Evolutionary conservation across 1,284 basidiomycete genomes (phyloP), one percentile per base, ranked within the genome.

Genomic region (Melampsora americana): DNA sequence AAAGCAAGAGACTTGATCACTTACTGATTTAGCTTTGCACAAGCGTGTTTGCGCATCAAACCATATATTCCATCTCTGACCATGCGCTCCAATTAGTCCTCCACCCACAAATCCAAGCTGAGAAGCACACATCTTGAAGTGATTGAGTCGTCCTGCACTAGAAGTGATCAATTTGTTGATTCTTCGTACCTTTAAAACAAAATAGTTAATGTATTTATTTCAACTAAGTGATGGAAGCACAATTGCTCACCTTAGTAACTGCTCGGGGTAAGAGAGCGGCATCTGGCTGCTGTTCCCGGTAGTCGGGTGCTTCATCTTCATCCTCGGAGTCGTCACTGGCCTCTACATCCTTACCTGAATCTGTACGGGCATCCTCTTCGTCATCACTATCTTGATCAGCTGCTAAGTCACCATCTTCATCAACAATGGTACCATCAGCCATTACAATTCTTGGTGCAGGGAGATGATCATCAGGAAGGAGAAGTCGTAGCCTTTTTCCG

Each of bases 61-160:
- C 46, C 46, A 16, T 35, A 66, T n/a, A 44, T 66, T 66, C 64
- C 64, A 66, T 66, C 64, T 35, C 16, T 39, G 35, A 30, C 64
- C 64, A 66, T 66, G 44, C 64, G 32, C 64, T 66, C 16, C 26
- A 66, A 66, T 66, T 30, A 66, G 64, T 18, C 32, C 12, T 9
- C 23, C 39, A 14, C 39, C 64, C 35, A 23, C 26, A 5, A 66
- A 42, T 16, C 46, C 46, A 5, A 66, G 64, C 46, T 39, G 39
- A 35, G 39, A 2, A 20, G 64, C 64, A 42, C 39, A 20, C 4
- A 14, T 12, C n/a, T 66, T 39, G 46, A 66, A 66, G 64, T 66
- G 39, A 42, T 42, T 44, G 39, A 35, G 12, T 44, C 46, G 64
- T 23, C 32, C 3, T 11, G 64, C 64, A 35, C 35, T 26, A 12